Evolutionary conservation across 768 basidiomycete species (phyloP).

Genomic region (Trichaptum fuscoviolaceum): DNA sequence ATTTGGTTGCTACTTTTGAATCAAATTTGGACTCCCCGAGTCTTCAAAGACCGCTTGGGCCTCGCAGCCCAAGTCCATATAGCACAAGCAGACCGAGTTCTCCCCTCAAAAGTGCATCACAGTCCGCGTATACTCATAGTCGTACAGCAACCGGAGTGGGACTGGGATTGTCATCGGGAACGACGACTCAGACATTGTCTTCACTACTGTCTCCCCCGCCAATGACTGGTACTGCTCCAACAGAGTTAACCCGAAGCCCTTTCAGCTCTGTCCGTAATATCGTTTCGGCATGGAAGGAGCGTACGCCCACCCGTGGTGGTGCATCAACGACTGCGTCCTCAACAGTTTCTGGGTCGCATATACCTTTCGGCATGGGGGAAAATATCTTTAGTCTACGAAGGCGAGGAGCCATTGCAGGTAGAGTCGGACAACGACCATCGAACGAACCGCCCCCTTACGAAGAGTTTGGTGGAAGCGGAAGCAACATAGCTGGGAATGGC

Average conservation of each 20-base stretch:
- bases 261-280: slow-evolving; percentile 73
- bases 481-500: neutral
- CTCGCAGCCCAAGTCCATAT: slow-evolving; percentile 25
- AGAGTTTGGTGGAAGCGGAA: neutral
- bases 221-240: neutral
- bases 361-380: neutral
- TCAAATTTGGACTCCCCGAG: slow-evolving; percentile 14
- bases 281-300: slow-evolving; percentile 76
- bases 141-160: neutral
- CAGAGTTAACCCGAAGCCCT: slow-evolving; percentile 25
- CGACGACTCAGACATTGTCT: neutral
- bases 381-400: neutral
- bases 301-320: slow-evolving; percentile 39
- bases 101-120: neutral
- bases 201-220: neutral
- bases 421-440: neutral
- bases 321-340: neutral
- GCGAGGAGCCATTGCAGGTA: neutral
- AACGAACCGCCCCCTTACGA: neutral
- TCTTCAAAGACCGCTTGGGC: slow-evolving; percentile 43
- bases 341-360: neutral
- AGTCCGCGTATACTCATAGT: neutral
- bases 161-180: neutral
- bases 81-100: slow-evolving; percentile 12
- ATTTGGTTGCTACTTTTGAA: slow-evolving; percentile 74